Evolutionary conservation across 345 rosid genomes (phyloP).

Genomic region (Eucalyptus pauciflora): DNA sequence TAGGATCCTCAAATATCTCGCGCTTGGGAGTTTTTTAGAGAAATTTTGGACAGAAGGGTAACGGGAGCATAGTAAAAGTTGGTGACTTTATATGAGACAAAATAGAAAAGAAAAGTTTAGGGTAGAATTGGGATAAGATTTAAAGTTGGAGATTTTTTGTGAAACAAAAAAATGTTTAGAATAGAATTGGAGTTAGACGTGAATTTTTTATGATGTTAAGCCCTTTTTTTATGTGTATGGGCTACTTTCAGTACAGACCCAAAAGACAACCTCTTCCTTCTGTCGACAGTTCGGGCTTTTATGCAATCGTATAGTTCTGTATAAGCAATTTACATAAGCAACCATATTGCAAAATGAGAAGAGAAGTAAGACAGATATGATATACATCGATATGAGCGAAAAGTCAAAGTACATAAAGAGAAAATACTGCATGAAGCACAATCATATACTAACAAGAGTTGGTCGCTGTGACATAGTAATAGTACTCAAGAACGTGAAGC

Average conservation of each 20-base stretch:
- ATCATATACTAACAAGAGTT: neutral
- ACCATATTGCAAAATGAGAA: neutral
- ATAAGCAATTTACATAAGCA: neutral
- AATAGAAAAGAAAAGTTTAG: neutral
- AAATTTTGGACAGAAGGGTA: neutral
- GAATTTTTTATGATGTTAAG: neutral
- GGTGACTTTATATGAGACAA: neutral
- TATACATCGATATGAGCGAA: neutral
- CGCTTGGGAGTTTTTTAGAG: neutral
- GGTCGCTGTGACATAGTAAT: neutral
- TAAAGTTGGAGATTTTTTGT: neutral
- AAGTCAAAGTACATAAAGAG: neutral
- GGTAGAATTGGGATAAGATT: neutral
- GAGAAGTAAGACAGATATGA: neutral
- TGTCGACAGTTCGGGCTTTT: neutral
- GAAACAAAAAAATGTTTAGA: neutral
- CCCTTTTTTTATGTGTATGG: neutral
- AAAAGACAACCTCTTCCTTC: neutral
- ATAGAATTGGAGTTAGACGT: too few relatives aligned
- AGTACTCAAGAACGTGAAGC: neutral
- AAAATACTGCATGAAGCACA: neutral
- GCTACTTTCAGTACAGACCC: neutral
- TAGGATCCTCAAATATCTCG: too few relatives aligned
- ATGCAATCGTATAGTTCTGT: neutral
- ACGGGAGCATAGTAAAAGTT: too few relatives aligned